Percentiles rank a stretch among this genome's conserved stretches.
Evolutionary conservation across 1,284 basidiomycete genomes (phyloP).

Genomic region (Cutaneotrichosporon sp.): DNA sequence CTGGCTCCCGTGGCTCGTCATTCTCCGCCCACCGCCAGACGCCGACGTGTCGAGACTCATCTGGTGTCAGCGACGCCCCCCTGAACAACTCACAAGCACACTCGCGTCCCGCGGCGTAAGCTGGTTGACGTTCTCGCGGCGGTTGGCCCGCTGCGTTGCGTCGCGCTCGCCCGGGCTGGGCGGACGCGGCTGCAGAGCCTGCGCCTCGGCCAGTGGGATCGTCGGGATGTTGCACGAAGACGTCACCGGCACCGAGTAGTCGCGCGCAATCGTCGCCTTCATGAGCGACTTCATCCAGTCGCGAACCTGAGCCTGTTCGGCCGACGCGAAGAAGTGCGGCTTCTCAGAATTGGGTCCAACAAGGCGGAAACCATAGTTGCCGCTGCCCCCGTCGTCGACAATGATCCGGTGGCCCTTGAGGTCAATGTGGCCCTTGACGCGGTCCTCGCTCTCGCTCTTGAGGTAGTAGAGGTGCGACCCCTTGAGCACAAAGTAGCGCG

Average conservation of each 20-base stretch:
- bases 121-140: conserved; percentile 82
- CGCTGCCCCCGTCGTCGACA: conserved; percentile 85
- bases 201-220: conserved; percentile 88
- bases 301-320: conserved; percentile 74
- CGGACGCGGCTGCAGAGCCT: conserved; percentile 90
- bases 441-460: conserved; percentile 70
- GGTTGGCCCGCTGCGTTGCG: conserved; percentile 80
- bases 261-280: conserved; percentile 94
- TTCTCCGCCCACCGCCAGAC: conserved; percentile 8
- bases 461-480: conserved; percentile 83
- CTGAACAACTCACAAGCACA: conserved; percentile 61
- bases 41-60: conserved; percentile 43
- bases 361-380: conserved; percentile 91
- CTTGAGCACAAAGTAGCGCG: conserved; percentile 89
- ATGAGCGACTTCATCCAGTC: conserved; percentile 99
- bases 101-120: conserved; percentile 80
- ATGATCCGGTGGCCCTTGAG: conserved; percentile 89
- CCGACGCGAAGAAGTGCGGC: conserved; percentile 84
- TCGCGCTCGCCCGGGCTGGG: conserved; percentile 84
- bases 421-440: conserved; percentile 93
- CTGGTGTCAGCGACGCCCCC: conserved; percentile 26
- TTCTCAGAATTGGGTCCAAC: conserved; percentile 77
- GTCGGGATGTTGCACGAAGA: conserved; percentile 97
- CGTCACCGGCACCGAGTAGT: conserved; percentile 86
- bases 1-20: conserved; percentile 11